These are phyloP conservation scores for Fraxinus baroniana DNA, from an alignment of 305 asterid species.

Conservation along the genomic window DNA sequence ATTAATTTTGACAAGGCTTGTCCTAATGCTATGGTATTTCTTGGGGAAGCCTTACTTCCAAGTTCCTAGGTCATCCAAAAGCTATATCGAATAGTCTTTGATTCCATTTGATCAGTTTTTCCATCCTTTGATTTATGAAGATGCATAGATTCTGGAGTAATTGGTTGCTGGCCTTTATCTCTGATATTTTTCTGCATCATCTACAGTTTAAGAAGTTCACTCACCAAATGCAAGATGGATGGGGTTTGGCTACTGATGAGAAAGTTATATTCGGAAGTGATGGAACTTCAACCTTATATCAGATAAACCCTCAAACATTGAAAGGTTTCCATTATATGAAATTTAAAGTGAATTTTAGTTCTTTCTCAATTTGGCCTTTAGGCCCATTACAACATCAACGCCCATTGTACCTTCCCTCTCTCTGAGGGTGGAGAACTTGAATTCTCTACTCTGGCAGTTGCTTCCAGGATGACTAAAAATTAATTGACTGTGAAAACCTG, in stretches of 20 bases:
- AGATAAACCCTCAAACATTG: constrained; percentile 57
- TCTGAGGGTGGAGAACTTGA: neutral
- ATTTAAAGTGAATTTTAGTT: neutral
- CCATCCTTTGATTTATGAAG: neutral
- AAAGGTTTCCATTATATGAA: constrained; percentile 45
- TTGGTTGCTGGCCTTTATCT: constrained; percentile 7
- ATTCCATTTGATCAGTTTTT: neutral
- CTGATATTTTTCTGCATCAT: constrained; percentile 13
- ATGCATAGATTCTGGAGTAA: neutral
- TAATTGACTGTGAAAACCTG: neutral
- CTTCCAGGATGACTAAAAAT: neutral
- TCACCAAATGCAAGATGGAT: constrained; percentile 82
- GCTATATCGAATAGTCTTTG: neutral
- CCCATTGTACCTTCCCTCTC: neutral
- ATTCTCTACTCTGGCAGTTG: neutral
- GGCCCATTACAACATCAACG: neutral
- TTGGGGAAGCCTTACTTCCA: neutral
- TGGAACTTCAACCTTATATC: constrained; percentile 80
- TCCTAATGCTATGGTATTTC: neutral
- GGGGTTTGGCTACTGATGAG: constrained; percentile 92
- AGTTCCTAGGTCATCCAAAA: neutral
- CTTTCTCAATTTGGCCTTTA: neutral
- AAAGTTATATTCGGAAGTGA: constrained; percentile 72
- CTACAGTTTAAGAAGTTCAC: constrained; percentile 55
- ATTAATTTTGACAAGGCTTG: neutral